phyloP scores from a whole-genome alignment of 2,329 filamentous ascomycete genomes.

The Fonsecaea pugnacius region DNA sequence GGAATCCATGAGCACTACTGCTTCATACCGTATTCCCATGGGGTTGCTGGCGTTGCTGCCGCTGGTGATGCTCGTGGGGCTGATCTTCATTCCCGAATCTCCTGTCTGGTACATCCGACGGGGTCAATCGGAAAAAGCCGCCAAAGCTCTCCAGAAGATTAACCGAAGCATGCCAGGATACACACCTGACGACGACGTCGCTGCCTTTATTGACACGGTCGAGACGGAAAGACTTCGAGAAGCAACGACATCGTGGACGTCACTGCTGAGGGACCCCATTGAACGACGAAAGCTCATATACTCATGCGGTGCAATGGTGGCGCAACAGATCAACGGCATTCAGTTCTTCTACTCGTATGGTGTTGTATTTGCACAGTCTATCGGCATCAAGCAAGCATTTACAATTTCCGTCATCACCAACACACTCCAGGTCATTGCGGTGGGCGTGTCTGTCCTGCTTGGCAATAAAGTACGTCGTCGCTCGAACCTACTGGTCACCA shows the following conservation, averaged over 20 bases:
- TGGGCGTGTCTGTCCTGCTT: conserved; percentile 16
- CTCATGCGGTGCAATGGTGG: conserved; percentile 23
- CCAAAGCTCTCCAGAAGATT: conserved; percentile 43
- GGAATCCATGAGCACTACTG: conserved; percentile 34
- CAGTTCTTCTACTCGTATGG: conserved; percentile 27
- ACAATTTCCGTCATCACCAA: conserved; percentile 18
- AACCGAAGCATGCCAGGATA: conserved; percentile 32
- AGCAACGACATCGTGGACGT: conserved; percentile 44
- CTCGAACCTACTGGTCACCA: conserved; percentile 19
- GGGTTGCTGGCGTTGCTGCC: conserved; percentile 39
- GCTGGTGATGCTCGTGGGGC: conserved; percentile 36
- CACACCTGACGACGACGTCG: conserved; percentile 2
- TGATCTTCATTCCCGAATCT: conserved; percentile 40
- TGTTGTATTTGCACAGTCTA: conserved; percentile 24
- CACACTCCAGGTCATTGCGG: conserved; percentile 20
- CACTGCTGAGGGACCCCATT: conserved; percentile 50
- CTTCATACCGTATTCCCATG: conserved; percentile 42
- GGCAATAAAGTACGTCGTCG: conserved; percentile 19
- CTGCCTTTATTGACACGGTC: conserved; percentile 6
- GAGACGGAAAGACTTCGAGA: conserved; percentile 16
- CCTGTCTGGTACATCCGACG: conserved; percentile 44
- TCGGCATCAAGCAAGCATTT: conserved; percentile 25
- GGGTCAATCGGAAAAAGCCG: conserved; percentile 39
- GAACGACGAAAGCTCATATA: conserved; percentile 53
- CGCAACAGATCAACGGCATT: conserved; percentile 28